These are phyloP conservation scores for Fusarium fracticaudum DNA, from an alignment of 2,329 filamentous ascomycete genomes.

Conservation along the genomic window DNA sequence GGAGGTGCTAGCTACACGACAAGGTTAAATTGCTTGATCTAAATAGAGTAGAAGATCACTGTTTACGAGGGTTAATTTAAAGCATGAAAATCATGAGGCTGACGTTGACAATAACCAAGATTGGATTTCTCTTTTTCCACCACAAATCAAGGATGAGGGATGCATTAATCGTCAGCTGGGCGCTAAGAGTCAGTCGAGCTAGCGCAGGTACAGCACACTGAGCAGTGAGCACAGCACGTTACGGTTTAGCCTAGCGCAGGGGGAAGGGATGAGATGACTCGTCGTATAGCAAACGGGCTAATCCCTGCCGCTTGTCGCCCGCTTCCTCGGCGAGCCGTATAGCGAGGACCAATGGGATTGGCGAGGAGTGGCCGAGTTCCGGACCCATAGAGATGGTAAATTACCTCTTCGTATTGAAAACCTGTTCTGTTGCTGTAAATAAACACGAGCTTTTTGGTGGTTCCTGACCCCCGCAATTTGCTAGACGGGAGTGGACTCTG, in stretches of 20 bases:
- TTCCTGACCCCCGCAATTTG: conserved; percentile 5
- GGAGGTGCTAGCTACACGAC: not conserved
- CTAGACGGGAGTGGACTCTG: not conserved
- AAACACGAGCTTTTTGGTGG: conserved; percentile 18
- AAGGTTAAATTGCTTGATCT: not conserved
- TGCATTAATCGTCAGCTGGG: not conserved
- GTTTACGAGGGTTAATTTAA: not conserved
- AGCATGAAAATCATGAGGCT: not conserved
- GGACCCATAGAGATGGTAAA: conserved; percentile 6
- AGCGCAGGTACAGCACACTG: not conserved
- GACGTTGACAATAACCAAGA: not conserved
- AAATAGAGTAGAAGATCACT: not conserved
- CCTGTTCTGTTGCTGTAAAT: conserved; percentile 15
- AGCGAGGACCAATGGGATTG: not conserved
- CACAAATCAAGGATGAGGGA: not conserved
- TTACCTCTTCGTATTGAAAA: conserved; percentile 20
- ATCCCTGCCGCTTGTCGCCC: not conserved
- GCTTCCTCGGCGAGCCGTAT: not conserved
- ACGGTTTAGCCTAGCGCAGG: not conserved
- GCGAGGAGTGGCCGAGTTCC: conserved; percentile 5
- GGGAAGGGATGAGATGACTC: not conserved
- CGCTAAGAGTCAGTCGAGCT: not conserved
- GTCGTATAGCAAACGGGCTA: not conserved
- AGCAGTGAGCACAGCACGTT: not conserved
- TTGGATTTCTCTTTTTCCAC: not conserved